Percentiles rank a stretch among this genome's conserved stretches.
These are phyloP conservation scores for Gracilaria gracilis DNA, from an alignment of 23 red algal species.

Conservation along the genomic window DNA sequence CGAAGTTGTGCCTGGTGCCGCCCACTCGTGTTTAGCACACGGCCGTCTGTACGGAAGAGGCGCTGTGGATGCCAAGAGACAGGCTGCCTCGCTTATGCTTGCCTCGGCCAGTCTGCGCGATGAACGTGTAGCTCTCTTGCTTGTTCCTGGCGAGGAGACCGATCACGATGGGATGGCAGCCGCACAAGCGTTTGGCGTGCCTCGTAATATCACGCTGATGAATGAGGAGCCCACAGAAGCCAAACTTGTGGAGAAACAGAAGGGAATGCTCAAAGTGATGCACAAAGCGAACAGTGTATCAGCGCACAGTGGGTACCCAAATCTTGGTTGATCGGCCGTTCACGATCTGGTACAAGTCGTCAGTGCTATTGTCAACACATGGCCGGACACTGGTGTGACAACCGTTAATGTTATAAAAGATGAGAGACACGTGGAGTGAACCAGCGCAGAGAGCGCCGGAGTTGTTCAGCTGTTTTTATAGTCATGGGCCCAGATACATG, in stretches of 20 bases:
- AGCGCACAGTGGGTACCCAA: constrained; percentile 70
- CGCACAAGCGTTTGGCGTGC: constrained; percentile 40
- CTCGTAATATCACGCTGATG: constrained; percentile 18
- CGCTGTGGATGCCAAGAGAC: constrained; percentile 68
- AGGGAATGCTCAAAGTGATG: constrained; percentile 45
- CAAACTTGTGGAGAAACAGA: constrained; percentile 37
- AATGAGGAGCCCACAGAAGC: constrained; percentile 69
- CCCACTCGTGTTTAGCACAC: constrained; percentile 2
- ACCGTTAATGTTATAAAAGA: too few species aligned
- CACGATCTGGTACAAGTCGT: constrained; percentile 48
- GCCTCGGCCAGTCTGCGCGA: constrained; percentile 23
- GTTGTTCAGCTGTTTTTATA: too few species aligned
- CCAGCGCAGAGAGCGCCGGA: too few species aligned
- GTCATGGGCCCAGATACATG: too few species aligned
- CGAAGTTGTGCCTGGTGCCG: constrained; percentile 57
- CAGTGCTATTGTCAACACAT: not conserved
- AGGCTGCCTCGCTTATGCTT: constrained; percentile 66
- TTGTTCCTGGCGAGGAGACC: constrained; percentile 74
- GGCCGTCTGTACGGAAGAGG: constrained; percentile 51
- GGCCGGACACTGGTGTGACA: constrained; percentile 28
- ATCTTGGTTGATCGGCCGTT: constrained; percentile 48
- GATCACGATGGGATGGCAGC: constrained; percentile 71
- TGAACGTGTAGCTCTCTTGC: constrained; percentile 35
- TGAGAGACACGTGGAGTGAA: too few species aligned
- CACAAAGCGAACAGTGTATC: constrained; percentile 26